Base-by-base conservation (phyloP, 139 green algal genomes). In the Chlorella sp. region DNA sequence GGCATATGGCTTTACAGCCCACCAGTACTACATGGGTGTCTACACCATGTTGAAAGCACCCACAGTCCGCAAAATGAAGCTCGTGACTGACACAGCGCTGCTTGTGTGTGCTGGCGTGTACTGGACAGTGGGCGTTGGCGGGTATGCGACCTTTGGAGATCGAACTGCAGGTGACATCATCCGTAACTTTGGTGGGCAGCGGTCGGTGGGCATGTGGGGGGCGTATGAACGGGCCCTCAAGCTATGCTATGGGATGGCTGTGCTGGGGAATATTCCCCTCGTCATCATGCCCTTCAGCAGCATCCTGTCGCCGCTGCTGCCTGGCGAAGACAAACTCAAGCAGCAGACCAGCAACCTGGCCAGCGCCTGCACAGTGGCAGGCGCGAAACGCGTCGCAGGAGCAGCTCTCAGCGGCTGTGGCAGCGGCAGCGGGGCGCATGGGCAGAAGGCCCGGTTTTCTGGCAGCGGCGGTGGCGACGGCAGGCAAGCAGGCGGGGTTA, bases 1-100 rank as follows among this genome's bases (percentile, higher is more conserved):
- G 66, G 84, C 83, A 2, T 96, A 93, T 73, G 75, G 75, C 77
- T 95, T 95, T 81, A 95, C 90, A 1, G 87, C 85, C 1, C 90
- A 95, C 72, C 87, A 87, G 36, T 89, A 91, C 65, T 87, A 91
- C 66, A 81, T 94, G 70, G 77, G 77, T 29, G 87, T 94, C 33
- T 93, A 87, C 73, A 65, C 76, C 26, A 86, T 80, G 63, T 49
- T 87, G 22, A 69, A 77, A 62, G 64, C 70, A 0, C 71, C 82
- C 26, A 83, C 36, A 31, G 62, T 82, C 5, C 64, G 61, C 2
- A 65, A 77, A 14, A 92, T 93, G 88, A 85, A 71, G 2, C 2
- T 26, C 0, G 84, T 90, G 0, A 88, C 83, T 3, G 77, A 85
- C 62, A 6, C 75, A 70, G 80, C 82, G 66, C 24, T 67, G 61